Evolutionary conservation across 805 yeast genomes (phyloP).

Genomic region (Naumovozyma castellii): DNA sequence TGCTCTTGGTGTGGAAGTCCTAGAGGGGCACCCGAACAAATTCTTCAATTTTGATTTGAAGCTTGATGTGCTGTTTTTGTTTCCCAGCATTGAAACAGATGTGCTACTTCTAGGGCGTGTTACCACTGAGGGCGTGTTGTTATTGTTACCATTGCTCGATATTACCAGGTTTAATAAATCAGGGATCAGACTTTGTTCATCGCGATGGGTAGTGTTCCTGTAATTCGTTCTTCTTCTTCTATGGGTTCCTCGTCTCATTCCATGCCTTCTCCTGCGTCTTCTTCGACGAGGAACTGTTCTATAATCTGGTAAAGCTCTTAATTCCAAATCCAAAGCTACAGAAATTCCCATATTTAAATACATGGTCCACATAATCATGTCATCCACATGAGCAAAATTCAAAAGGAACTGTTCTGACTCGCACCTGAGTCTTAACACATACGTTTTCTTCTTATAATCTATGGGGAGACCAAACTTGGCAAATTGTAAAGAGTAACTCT

Average conservation of each 20-base stretch:
- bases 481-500: conserved; percentile 73
- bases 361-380: conserved; percentile 71
- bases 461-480: conserved; percentile 77
- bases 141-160: background rate
- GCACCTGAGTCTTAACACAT: conserved; percentile 63
- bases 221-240: too few species aligned
- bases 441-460: conserved; percentile 65
- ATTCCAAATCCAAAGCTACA: conserved; percentile 64
- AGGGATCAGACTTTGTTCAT: background rate
- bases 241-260: too few species aligned
- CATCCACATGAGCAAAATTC: conserved; percentile 51
- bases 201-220: background rate
- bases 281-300: conserved; percentile 75
- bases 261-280: conserved; percentile 32
- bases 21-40: background rate
- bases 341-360: conserved; percentile 68
- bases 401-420: conserved; percentile 78
- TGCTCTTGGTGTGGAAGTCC: background rate
- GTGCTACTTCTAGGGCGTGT: background rate
- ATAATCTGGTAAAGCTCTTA: conserved; percentile 64
- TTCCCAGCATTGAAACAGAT: background rate
- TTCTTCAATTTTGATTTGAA: background rate
- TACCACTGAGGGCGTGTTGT: background rate
- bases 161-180: background rate
- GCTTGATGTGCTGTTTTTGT: background rate